phyloP scores from a whole-genome alignment of 2,329 filamentous ascomycete genomes.

The Davidsoniella neocaledoniae region DNA sequence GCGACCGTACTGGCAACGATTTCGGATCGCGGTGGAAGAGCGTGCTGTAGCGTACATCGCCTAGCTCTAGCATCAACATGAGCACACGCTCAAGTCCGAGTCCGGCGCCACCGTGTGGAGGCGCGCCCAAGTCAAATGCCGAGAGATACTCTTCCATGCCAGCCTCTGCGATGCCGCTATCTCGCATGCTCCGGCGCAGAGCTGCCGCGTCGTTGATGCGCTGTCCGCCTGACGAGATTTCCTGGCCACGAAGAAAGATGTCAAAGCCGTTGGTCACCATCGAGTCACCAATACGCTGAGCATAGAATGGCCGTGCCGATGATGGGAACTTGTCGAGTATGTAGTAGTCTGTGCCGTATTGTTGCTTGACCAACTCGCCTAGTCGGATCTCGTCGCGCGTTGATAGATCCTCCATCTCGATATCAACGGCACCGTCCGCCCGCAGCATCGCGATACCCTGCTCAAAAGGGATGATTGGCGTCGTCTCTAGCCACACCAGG shows the following conservation, averaged over 20 bases:
- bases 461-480: conserved; percentile 61
- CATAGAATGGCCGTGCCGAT: conserved; percentile 76
- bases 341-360: conserved; percentile 81
- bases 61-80: conserved; percentile 70
- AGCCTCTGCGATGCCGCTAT: conserved; percentile 58
- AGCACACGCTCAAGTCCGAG: conserved; percentile 80
- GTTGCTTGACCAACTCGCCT: conserved; percentile 69
- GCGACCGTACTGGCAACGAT: conserved; percentile 54
- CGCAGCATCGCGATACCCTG: conserved; percentile 71
- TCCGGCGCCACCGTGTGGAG: conserved; percentile 78
- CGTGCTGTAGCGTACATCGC: conserved; percentile 77
- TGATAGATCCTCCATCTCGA: conserved; percentile 57
- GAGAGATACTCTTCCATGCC: conserved; percentile 82
- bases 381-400: conserved; percentile 78
- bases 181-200: conserved; percentile 60
- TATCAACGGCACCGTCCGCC: conserved; percentile 53
- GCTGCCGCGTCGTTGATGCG: conserved; percentile 70
- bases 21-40: conserved; percentile 80
- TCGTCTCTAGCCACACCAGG: conserved; percentile 73
- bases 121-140: conserved; percentile 75
- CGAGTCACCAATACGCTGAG: conserved; percentile 63
- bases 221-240: conserved; percentile 83
- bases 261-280: conserved; percentile 82
- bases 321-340: conserved; percentile 85
- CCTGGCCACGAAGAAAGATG: conserved; percentile 84